Base-by-base conservation (phyloP, 495 filamentous ascomycete genomes). In the Talaromyces ruber region DNA sequence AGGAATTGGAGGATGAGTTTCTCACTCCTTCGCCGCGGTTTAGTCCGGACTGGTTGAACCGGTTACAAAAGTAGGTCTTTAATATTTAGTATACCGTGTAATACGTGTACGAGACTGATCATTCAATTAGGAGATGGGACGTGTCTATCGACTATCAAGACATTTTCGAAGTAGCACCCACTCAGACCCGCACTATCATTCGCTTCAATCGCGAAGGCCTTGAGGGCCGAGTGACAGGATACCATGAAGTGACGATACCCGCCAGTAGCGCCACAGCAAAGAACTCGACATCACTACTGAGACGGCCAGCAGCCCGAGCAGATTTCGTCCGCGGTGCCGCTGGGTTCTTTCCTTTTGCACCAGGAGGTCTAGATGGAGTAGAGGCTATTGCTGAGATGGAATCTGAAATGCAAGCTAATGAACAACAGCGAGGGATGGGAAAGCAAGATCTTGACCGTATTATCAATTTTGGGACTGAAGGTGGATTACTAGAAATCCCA, bases 291-390 rank as follows among this genome's bases (percentile, higher is more conserved):
- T 97, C 92, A 0, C 79, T 98, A 39, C 75, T 90, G 9, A 83
- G 94, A 43, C 94, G 94, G 66, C 93, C 93, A 26, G 94, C 93
- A 43, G 85, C 84, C 62, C 84, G 90, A 64, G 91, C 90, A 39
- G 93, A 98, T 58, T 96, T 98, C 71, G 93, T 98, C 22, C 83
- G 94, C n/a, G 94, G 94, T 16, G 92, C 89, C 21, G 90, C 93
- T 22, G 95, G 94, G 0, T 98, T 96, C 76, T 94, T 97, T 64
- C 94, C 94, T 4, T 98, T 98, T 68, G 88, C 91, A 1, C 95
- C 95, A 1, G 94, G 95, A 52, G 94, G 94, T 4, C 70, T 97
- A 34, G 94, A 98, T 59, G 86, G 86, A 4, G 85, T 97, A n/a
- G 87, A 93, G 68, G 87, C 90, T 11, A 80, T 90, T 16, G 89